Conservation (phyloP, 1,284 basidiomycete species). For the Trametes hirsuta region DNA sequence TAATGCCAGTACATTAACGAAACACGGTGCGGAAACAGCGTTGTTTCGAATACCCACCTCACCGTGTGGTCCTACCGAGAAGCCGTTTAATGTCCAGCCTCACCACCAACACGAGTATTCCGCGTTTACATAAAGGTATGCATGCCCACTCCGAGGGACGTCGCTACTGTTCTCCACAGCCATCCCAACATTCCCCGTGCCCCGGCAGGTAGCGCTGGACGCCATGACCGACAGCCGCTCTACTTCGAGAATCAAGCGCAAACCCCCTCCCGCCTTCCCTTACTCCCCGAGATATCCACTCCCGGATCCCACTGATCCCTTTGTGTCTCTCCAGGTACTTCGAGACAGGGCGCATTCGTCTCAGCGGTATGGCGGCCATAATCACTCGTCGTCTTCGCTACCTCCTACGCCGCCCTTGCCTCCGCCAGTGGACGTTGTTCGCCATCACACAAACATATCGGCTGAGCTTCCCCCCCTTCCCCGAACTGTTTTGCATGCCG, state of each 20-base stretch:
- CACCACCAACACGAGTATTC: constrained; percentile 20
- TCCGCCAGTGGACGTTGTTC: constrained; percentile 7
- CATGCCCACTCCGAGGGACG: constrained; percentile 1
- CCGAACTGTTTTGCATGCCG: constrained; percentile 16
- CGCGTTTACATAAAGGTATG: constrained; percentile 23
- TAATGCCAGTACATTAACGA: constrained; percentile 4
- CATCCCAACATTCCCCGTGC: constrained; percentile 7
- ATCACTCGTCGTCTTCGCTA: constrained; percentile 22
- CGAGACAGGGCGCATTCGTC: constrained; percentile 40
- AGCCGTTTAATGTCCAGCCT: constrained; percentile 11
- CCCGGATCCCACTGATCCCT: constrained; percentile 58
- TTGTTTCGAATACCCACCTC: constrained; percentile 11
- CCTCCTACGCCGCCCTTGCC: constrained; percentile 11
- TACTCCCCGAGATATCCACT: constrained; percentile 49
- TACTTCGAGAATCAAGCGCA: constrained; percentile 43
- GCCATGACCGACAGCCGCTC: constrained; percentile 23
- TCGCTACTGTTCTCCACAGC: constrained; percentile 14
- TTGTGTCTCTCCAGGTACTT: constrained; percentile 55
- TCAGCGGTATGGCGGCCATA: constrained; percentile 30
- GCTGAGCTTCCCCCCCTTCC: constrained; percentile 15
- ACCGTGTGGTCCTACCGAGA: constrained; percentile 9
- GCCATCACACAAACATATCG: not conserved
- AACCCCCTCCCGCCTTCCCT: constrained; percentile 49
- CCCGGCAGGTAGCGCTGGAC: constrained; percentile 16
- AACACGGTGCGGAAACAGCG: constrained; percentile 12